Evolutionary conservation across 1,139 yeast genomes (phyloP).

Genomic region (Suhomyces panamericanus): DNA sequence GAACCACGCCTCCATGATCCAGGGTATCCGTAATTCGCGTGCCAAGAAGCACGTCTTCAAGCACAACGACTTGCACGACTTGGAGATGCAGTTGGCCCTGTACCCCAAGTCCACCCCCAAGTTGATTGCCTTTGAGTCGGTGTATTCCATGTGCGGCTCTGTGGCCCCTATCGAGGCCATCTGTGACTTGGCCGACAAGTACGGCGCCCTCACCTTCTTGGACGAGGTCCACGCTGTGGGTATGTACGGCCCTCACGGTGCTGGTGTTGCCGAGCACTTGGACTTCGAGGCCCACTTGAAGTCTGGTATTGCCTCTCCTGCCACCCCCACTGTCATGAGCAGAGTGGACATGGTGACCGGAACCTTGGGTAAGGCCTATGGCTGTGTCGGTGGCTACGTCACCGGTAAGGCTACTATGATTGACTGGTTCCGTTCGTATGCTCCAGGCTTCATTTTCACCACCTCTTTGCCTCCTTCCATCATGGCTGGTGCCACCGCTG

Average conservation of each 20-base stretch:
- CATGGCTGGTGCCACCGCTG: constrained; percentile 92
- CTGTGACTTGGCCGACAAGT: constrained; percentile 94
- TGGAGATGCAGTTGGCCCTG: constrained; percentile 73
- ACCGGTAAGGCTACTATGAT: constrained; percentile 83
- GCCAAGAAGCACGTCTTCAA: constrained; percentile 86
- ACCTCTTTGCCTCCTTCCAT: constrained; percentile 96
- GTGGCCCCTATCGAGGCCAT: constrained; percentile 90
- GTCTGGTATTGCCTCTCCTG: constrained; percentile 59
- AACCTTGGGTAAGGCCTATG: constrained; percentile 95
- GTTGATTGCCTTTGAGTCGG: constrained; percentile 94
- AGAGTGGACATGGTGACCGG: constrained; percentile 96
- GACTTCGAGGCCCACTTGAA: constrained; percentile 80
- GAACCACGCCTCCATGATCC: constrained; percentile 97
- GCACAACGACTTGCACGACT: constrained; percentile 83
- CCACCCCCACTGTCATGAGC: constrained; percentile 65
- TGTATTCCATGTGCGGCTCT: constrained; percentile 98
- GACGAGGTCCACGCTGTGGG: constrained; percentile 99
- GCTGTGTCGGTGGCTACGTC: constrained; percentile 96
- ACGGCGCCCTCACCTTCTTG: constrained; percentile 93
- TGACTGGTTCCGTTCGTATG: constrained; percentile 95
- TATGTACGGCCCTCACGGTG: constrained; percentile 98
- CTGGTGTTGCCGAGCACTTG: constrained; percentile 97
- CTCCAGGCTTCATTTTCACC: constrained; percentile 97
- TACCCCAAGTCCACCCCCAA: constrained; percentile 87
- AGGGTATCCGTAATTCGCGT: constrained; percentile 89